A percentile compares a stretch with the other conserved stretches of the same genome.
phyloP scores from a whole-genome alignment of 2,329 filamentous ascomycete genomes.

The Sporothrix schenckii region DNA sequence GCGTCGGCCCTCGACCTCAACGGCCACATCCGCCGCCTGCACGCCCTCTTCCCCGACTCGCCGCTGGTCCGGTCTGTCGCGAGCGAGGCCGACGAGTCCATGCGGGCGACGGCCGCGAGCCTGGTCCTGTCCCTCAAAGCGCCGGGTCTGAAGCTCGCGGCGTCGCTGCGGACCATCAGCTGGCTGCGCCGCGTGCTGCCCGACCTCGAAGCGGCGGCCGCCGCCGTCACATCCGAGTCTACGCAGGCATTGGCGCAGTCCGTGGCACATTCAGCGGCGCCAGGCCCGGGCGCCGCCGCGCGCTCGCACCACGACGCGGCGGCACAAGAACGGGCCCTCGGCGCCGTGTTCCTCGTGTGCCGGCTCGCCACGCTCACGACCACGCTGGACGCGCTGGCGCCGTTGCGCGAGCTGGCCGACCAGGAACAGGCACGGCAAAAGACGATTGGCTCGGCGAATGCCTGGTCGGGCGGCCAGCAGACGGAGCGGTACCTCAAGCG shows the following conservation, averaged over 20 bases:
- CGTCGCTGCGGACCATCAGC: slow-evolving; percentile 85
- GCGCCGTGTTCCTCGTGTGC: slow-evolving; percentile 84
- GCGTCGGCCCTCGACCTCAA: slow-evolving; percentile 87
- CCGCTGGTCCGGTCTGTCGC: slow-evolving; percentile 72
- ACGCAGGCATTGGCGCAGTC: not conserved
- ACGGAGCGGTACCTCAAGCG: slow-evolving; percentile 92
- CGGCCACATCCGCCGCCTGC: slow-evolving; percentile 86
- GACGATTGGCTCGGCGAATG: slow-evolving; percentile 45
- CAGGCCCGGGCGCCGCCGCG: not conserved
- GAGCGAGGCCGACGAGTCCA: slow-evolving; percentile 78
- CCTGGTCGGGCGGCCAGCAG: slow-evolving; percentile 77
- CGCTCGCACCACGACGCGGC: slow-evolving; percentile 36
- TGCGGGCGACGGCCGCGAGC: slow-evolving; percentile 84
- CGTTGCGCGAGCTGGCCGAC: slow-evolving; percentile 84
- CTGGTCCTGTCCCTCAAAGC: slow-evolving; percentile 76
- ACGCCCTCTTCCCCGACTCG: slow-evolving; percentile 79
- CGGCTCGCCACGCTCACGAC: slow-evolving; percentile 76
- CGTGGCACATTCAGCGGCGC: too few species aligned
- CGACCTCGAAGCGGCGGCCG: slow-evolving; percentile 57
- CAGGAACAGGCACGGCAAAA: slow-evolving; percentile 66
- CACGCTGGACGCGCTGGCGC: slow-evolving; percentile 81
- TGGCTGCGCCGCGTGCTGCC: slow-evolving; percentile 87
- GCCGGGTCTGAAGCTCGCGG: slow-evolving; percentile 81
- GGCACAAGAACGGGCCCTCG: slow-evolving; percentile 67
- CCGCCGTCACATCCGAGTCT: slow-evolving; percentile 31